Percentiles rank a stretch among this genome's conserved stretches.
phyloP scores from a whole-genome alignment of 2,329 filamentous ascomycete genomes.

The Nannizziopsis arthrosporioides region DNA sequence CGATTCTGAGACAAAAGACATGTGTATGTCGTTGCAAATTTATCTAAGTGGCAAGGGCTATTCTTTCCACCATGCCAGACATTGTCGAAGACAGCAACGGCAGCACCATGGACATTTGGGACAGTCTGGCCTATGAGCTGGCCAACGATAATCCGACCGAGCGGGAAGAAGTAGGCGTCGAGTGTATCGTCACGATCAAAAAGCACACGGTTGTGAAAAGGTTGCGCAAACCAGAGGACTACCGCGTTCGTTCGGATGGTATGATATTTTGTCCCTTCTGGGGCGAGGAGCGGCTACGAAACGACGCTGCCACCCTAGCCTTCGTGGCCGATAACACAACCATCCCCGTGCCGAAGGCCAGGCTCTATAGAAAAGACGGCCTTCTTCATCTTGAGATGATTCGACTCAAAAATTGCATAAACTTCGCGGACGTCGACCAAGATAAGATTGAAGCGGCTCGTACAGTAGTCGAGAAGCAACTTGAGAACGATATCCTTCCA shows the following conservation, averaged over 20 bases:
- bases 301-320: conserved; percentile 10
- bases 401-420: conserved; percentile 1
- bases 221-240: background rate
- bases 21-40: no score
- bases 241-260: conserved; percentile 1
- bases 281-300: conserved; percentile 4
- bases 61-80: no score
- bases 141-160: background rate
- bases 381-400: conserved; percentile 1
- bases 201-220: conserved; percentile 4
- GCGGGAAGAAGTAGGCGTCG: background rate
- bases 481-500: conserved; percentile 4
- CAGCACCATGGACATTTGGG: no score
- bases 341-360: conserved; percentile 10
- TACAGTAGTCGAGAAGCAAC: conserved; percentile 2
- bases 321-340: conserved; percentile 8
- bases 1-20: no score
- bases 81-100: no score
- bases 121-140: no score
- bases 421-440: background rate
- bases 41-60: no score
- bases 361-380: background rate
- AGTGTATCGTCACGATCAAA: conserved; percentile 5
- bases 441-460: background rate
- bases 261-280: background rate